Evolutionary conservation across 345 rosid species (phyloP).

Genomic region (Sisymbrium altissimum): DNA sequence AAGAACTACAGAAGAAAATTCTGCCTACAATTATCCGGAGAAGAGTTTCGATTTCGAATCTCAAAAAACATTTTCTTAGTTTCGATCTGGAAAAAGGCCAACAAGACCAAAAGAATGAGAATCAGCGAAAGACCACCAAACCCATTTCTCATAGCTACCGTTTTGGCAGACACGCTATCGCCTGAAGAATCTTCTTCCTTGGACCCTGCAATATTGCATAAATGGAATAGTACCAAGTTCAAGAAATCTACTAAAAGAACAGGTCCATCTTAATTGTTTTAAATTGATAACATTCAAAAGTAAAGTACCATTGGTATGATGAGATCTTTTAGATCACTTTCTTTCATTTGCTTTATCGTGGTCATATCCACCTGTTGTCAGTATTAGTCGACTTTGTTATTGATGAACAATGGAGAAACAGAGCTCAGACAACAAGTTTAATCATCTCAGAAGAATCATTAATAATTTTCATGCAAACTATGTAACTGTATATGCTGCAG

Average conservation of each 20-base stretch:
- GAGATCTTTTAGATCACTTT: slow-evolving; percentile 84
- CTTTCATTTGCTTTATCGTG: slow-evolving; percentile 91
- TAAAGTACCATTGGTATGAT: slow-evolving; percentile 88
- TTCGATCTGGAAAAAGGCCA: slow-evolving; percentile 2
- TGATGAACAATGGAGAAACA: neutral
- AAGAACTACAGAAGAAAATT: neutral
- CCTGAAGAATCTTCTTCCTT: slow-evolving; percentile 88
- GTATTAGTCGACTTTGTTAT: slow-evolving; percentile 13
- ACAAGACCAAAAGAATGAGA: slow-evolving; percentile 1
- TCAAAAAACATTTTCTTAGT: slow-evolving; percentile 8
- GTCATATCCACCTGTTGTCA: slow-evolving; percentile 80
- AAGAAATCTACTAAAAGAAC: neutral
- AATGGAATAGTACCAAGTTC: neutral
- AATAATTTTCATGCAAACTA: neutral
- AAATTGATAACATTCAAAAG: neutral
- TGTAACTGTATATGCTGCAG: slow-evolving; percentile 3
- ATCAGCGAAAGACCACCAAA: slow-evolving; percentile 5
- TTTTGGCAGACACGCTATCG: slow-evolving; percentile 54
- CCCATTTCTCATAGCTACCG: slow-evolving; percentile 24
- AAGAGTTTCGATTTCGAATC: slow-evolving; percentile 16
- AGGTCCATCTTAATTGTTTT: neutral
- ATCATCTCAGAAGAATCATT: neutral
- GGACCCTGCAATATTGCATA: slow-evolving; percentile 64
- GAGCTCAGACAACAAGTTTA: neutral
- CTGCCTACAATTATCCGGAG: slow-evolving; percentile 14